Evolutionary conservation across 805 yeast species (phyloP), one percentile per base, ranked within the genome.

Genomic region (Starmerella scarabaei): DNA sequence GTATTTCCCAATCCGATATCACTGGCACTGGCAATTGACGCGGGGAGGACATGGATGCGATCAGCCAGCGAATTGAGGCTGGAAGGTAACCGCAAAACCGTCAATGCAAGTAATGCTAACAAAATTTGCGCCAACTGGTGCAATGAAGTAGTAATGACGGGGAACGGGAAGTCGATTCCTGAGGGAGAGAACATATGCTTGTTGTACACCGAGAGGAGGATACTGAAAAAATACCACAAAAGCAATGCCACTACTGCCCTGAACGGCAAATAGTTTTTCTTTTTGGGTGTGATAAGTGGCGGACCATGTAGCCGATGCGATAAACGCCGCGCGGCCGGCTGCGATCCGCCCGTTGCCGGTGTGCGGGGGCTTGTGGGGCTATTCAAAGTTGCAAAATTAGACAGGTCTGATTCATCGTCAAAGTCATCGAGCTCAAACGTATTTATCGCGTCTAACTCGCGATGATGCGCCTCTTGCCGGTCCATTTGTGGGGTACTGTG

Each of bases 1-100:
- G 79, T 74, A 59, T 91, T 91, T 23, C 94, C 88, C 47, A 85
- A 67, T 1, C 98, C 97, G 48, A 91, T 85, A 60, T 91, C 99
- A 15, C 93, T 88, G 2, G 93, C 84, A 2, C 86, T 73, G 0
- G 95, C 91, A 12, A 82, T 33, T 0, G 94, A 79, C 55, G 96
- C 84, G 0, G 96, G 95, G 2, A 82, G 54, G 30, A 84, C 75
- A 12, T 30, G 38, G 27, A 47, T 14, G 17, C 43, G 35, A 16
- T 39, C 40, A 3, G 33, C 16, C 6, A 12, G 14, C n/a, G 39
- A 19, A 23, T 23, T 7, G 15, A 38, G n/a, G 17, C n/a, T 14
- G 16, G 39, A 8, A 11, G 43, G 41, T 15, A 43, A 15, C 7
- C 35, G 16, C 17, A 36, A 9, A 8, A 36, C 15, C n/a, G n/a